These are phyloP conservation scores for Tieghemostelium lacteum DNA, from an alignment of 78 protist genomes.

Conservation along the genomic window DNA sequence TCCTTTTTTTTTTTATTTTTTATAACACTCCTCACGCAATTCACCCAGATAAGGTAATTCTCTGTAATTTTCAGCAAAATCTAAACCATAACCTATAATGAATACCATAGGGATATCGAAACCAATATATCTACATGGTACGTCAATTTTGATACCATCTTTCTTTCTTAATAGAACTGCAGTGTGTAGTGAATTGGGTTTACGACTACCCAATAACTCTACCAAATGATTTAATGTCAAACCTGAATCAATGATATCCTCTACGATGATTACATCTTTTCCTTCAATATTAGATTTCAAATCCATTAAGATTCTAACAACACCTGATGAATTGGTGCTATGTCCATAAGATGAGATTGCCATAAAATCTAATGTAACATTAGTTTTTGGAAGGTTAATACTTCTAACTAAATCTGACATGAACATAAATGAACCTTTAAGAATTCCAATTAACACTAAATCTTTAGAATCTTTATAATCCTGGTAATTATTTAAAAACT, in stretches of 20 bases:
- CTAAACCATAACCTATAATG: constrained; percentile 79
- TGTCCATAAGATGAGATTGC: constrained; percentile 73
- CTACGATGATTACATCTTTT: constrained; percentile 77
- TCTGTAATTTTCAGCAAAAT: constrained; percentile 76
- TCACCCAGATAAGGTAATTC: constrained; percentile 77
- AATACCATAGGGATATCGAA: constrained; percentile 79
- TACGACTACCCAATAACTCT: constrained; percentile 53
- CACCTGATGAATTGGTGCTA: constrained; percentile 42
- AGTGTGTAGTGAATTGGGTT: constrained; percentile 47
- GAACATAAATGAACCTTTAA: constrained; percentile 79
- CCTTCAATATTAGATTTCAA: constrained; percentile 57
- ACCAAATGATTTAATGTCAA: constrained; percentile 57
- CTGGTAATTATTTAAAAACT: not conserved
- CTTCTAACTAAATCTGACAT: constrained; percentile 79
- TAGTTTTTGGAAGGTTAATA: constrained; percentile 60
- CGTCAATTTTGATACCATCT: constrained; percentile 75
- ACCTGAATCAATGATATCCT: constrained; percentile 78
- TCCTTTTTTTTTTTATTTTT: constrained; percentile 14
- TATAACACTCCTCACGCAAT: constrained; percentile 66
- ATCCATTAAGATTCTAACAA: constrained; percentile 74
- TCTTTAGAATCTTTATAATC: constrained; percentile 68
- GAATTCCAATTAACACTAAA: constrained; percentile 67
- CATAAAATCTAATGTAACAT: constrained; percentile 71
- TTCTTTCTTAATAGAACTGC: constrained; percentile 65
- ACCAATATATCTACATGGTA: constrained; percentile 62